Evolutionary conservation across 2,329 filamentous ascomycete species (phyloP), one percentile per base, ranked within the genome.

Genomic region (Fusarium proliferatum): DNA sequence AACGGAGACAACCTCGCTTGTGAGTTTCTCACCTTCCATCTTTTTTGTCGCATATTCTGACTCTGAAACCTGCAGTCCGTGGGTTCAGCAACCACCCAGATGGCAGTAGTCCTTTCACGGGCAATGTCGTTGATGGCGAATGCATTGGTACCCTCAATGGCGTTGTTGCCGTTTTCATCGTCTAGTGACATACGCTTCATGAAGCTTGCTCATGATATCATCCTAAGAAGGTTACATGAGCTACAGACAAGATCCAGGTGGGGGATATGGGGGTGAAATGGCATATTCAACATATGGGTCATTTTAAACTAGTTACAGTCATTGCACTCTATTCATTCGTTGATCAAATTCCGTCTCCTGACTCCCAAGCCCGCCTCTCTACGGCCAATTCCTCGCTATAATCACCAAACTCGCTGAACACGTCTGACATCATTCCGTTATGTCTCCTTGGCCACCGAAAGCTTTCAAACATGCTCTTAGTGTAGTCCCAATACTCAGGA

Each of bases 161-260:
- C 5, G 56, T 62, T 15, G 60, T 62, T 26, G 61, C 57, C 13
- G 61, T 64, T 6, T 62, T 64, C 9, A 62, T 39, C 15, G 61
- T 64, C 12, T 64, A 41, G 16, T 6, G 3, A 3, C 9, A 23
- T 36, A 6, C 0, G 2, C 16, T 52, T 15, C 9, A 19, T 26
- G 28, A 5, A 7, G 1, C n/a, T 19, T 2, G 1, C 1, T 15
- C 4, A 8, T 2, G 5, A 19, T 15, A 4, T 3, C 6, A 19
- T 11, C 4, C 26, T 26, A 7, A 15, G 30, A 8, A 34, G 5
- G 3, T 2, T 19, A 5, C 30, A 13, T 9, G 21, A 13, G 12
- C 19, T 51, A 13, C 21, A 0, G 0, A 30, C 4, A 12, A n/a
- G 23, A 23, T 10, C 2, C 15, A 3, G 15, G 9, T 10, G 9